phyloP scores from a whole-genome alignment of 257 asterid species.

The Fraxinus cuspidata region DNA sequence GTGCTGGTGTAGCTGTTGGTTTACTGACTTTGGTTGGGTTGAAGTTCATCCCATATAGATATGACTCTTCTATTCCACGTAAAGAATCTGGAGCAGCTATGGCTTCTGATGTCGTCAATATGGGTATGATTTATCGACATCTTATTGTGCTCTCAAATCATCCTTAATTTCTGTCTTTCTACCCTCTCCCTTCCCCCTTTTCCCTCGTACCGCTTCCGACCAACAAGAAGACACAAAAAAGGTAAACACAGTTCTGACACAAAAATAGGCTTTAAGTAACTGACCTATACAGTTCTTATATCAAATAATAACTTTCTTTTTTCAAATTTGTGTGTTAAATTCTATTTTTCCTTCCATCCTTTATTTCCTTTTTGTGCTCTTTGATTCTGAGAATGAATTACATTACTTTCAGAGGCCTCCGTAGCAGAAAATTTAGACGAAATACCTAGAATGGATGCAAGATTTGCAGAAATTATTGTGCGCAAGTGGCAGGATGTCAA shows the following conservation, averaged over 20 bases:
- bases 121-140: conserved; percentile 59
- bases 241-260: neutral
- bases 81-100: conserved; percentile 46
- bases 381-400: conserved; percentile 18
- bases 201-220: neutral
- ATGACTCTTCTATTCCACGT: conserved; percentile 36
- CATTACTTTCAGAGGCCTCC: conserved; percentile 46
- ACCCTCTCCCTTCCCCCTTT: neutral
- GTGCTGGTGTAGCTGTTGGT: conserved; percentile 89
- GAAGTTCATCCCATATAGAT: conserved; percentile 57
- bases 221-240: neutral
- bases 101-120: conserved; percentile 68
- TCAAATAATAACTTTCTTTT: neutral
- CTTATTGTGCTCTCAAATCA: neutral
- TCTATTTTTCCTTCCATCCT: conserved; percentile 18
- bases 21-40: conserved; percentile 69
- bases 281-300: neutral
- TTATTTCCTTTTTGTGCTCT: conserved; percentile 19
- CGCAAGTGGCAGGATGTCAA: conserved; percentile 88
- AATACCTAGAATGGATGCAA: conserved; percentile 84
- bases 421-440: conserved; percentile 54
- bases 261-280: neutral
- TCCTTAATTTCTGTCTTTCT: neutral
- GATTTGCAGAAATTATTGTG: conserved; percentile 80
- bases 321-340: neutral